A percentile compares a stretch with the other conserved stretches of the same genome.
These are phyloP conservation scores for Naematelia encephala DNA, from an alignment of 768 basidiomycete genomes.

Conservation along the genomic window DNA sequence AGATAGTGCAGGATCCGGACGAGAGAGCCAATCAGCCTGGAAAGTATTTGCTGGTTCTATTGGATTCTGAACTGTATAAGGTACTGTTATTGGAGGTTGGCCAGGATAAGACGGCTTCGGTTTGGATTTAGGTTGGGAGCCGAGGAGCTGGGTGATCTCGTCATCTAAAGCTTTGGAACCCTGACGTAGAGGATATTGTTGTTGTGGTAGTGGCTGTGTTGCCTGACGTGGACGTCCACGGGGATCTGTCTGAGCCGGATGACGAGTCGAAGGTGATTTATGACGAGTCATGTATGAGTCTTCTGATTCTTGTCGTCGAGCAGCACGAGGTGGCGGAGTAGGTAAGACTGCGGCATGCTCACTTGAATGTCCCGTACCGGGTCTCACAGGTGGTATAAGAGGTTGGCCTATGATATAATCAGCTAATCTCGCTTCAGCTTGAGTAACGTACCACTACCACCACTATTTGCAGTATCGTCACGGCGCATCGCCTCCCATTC, in stretches of 20 bases:
- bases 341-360: neutral
- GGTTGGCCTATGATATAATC: constrained; percentile 14
- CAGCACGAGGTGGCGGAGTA: neutral
- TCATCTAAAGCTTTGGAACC: neutral
- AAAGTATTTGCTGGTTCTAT: constrained; percentile 13
- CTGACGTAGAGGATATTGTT: neutral
- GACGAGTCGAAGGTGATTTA: constrained; percentile 4
- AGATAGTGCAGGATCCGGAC: neutral
- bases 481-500: constrained; percentile 7
- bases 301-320: neutral
- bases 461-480: constrained; percentile 4
- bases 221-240: constrained; percentile 1
- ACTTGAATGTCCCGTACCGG: constrained; percentile 1
- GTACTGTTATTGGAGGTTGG: neutral
- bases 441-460: neutral
- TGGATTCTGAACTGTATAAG: neutral
- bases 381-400: constrained; percentile 18
- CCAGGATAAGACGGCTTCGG: neutral
- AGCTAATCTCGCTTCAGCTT: neutral
- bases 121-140: neutral
- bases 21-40: constrained; percentile 19
- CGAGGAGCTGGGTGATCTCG: neutral
- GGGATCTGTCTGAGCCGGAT: neutral
- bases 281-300: neutral
- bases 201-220: neutral